Conservation (phyloP, 106 monocot genomes). For the Amphibolis antarctica region DNA sequence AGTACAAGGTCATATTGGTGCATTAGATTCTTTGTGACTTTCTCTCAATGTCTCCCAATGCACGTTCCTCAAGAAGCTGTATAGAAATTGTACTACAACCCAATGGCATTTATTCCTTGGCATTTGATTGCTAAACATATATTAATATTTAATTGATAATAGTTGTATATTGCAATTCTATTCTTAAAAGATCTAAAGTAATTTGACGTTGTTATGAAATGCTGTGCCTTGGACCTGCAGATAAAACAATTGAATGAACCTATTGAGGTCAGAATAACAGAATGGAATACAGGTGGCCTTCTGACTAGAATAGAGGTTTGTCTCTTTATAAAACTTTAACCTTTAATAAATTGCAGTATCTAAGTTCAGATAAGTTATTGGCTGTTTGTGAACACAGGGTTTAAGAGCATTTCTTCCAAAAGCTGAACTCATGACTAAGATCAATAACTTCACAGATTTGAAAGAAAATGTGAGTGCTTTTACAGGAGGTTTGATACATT, state of each 20-base stretch:
- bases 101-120: no score
- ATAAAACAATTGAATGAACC: conserved; percentile 75
- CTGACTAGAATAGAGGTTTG: conserved; percentile 85
- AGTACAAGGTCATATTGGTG: no score
- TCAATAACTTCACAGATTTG: conserved; percentile 62
- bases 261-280: conserved; percentile 71
- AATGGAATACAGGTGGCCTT: conserved; percentile 92
- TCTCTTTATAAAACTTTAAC: not conserved
- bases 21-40: no score
- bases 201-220: not conserved
- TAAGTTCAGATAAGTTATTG: not conserved
- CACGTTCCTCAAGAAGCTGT: no score
- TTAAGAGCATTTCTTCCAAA: conserved; percentile 92
- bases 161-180: no score
- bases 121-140: no score
- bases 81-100: no score
- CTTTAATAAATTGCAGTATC: not conserved
- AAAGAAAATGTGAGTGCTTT: conserved; percentile 60
- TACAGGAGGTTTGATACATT: not conserved
- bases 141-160: no score
- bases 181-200: not conserved
- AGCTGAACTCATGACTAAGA: conserved; percentile 74
- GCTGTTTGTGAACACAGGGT: conserved; percentile 33
- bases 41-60: no score
- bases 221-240: conserved; percentile 24